phyloP scores from a whole-genome alignment of 1,139 yeast species.

The Yamadazyma taylorii region DNA sequence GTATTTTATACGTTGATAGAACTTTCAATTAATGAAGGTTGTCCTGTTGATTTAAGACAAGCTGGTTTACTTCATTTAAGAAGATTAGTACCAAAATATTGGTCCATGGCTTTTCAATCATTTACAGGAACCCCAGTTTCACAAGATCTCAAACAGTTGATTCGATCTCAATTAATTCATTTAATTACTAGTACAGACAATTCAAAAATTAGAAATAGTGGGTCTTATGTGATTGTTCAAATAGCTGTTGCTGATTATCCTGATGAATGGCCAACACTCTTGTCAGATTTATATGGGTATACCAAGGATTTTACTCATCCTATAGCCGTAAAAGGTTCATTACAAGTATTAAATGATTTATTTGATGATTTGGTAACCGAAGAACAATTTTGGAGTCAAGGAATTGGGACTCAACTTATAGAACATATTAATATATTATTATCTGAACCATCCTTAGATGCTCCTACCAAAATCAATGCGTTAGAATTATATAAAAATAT shows the following conservation, averaged over 20 bases:
- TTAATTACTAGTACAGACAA: conserved; percentile 52
- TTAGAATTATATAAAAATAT: conserved; percentile 54
- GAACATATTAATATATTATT: conserved; percentile 47
- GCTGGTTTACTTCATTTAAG: conserved; percentile 70
- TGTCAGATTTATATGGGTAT: conserved; percentile 47
- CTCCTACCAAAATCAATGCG: conserved; percentile 48
- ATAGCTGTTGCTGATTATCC: conserved; percentile 91
- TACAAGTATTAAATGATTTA: conserved; percentile 71
- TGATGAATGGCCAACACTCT: conserved; percentile 88
- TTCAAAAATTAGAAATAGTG: conserved; percentile 65
- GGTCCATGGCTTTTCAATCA: conserved; percentile 86
- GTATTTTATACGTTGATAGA: conserved; percentile 31
- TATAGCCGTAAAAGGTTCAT: conserved; percentile 54
- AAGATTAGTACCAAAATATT: conserved; percentile 65
- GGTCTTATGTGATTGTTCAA: conserved; percentile 76
- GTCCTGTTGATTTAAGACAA: conserved; percentile 49
- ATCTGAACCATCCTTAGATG: conserved; percentile 20
- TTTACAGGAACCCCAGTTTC: conserved; percentile 67
- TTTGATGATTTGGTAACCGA: conserved; percentile 86
- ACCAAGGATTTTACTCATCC: conserved; percentile 32
- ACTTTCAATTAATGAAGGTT: conserved; percentile 20
- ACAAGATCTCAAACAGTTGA: conserved; percentile 48
- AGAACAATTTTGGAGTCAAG: conserved; percentile 79
- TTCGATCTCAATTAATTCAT: conserved; percentile 52
- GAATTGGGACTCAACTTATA: conserved; percentile 57